Evolutionary conservation across 257 asterid species (phyloP).

Genomic region (Nemophila menziesii): DNA sequence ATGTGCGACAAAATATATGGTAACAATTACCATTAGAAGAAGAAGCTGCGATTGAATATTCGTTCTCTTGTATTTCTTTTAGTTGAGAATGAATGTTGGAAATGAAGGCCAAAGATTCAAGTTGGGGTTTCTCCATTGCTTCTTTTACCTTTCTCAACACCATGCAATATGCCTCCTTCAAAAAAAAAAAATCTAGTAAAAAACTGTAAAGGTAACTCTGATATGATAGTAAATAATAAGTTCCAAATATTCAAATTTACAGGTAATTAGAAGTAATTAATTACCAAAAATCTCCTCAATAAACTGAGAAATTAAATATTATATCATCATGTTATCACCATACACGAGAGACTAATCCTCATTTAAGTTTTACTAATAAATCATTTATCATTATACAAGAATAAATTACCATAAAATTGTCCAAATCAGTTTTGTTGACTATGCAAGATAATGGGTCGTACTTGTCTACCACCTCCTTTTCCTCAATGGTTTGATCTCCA

Average conservation of each 20-base stretch:
- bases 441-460: neutral
- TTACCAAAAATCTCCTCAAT: neutral
- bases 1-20: neutral
- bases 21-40: neutral
- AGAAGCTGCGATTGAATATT: constrained; percentile 11
- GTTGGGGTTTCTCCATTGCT: constrained; percentile 39
- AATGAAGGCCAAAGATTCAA: constrained; percentile 45
- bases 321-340: too few species aligned
- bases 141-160: constrained; percentile 32
- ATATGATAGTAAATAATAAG: too few species aligned
- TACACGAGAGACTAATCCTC: too few species aligned
- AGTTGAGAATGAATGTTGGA: constrained; percentile 43
- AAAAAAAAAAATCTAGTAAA: too few species aligned
- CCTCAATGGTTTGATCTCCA: neutral
- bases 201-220: neutral
- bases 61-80: constrained; percentile 17
- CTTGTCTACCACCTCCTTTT: neutral
- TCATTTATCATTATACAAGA: too few species aligned
- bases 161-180: constrained; percentile 43
- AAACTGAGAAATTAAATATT: neutral
- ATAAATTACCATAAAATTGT: constrained; percentile 51
- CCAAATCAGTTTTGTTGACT: constrained; percentile 23
- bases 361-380: too few species aligned
- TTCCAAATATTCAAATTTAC: too few species aligned
- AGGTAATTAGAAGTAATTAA: neutral